Base-by-base conservation (phyloP, 148 eudicot species). In the Chenopodium suecicum region DNA sequence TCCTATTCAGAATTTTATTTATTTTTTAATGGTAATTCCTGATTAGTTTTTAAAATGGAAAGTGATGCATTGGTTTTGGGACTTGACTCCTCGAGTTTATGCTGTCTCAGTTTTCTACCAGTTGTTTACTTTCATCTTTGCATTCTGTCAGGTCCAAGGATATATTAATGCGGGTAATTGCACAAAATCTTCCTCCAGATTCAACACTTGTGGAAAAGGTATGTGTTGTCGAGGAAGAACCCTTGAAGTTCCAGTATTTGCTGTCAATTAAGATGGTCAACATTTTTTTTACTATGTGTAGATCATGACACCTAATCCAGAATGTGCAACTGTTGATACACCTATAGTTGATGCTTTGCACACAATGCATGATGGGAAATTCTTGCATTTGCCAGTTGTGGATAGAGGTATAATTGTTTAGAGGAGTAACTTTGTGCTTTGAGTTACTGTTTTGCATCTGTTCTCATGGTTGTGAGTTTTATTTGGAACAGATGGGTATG, bases 301-400 rank as follows among this genome's bases (percentile, higher is more conserved):
- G 99, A 93, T 92, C 81, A 96, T 96, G 98, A 96, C 99, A 66
- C 98, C 98, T 71, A 96, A 96, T 86, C 99, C 99, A 62, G 98
- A 94, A 87, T 94, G 98, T 87, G 99, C 90, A 52, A 89, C 95
- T 17, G 89, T 91, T 75, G 99, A 94, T 86, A 91, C 98, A 41
- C 92, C 99, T 69, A 94, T 96, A 77, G 95, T 96, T 86, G 97
- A 94, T 91, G 99, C 99, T 86, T 85, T 95, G 86, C 99, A 95
- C 84, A 91, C 91, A 78, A 95, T 95, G 99, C 97, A 95, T 85
- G 92, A 95, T 83, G 98, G 98, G 17, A 95, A 91, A 80, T 95
- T 93, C 85, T 87, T 95, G 83, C 99, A 96, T 91, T 92, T 96
- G 82, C 99, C 99, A 58, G 94, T 96, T 85, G 85, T 92, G 84